A percentile compares a stretch with the other conserved stretches of the same genome.
Conservation (phyloP, 2,329 filamentous ascomycete species). For the Biscogniauxia marginata region DNA sequence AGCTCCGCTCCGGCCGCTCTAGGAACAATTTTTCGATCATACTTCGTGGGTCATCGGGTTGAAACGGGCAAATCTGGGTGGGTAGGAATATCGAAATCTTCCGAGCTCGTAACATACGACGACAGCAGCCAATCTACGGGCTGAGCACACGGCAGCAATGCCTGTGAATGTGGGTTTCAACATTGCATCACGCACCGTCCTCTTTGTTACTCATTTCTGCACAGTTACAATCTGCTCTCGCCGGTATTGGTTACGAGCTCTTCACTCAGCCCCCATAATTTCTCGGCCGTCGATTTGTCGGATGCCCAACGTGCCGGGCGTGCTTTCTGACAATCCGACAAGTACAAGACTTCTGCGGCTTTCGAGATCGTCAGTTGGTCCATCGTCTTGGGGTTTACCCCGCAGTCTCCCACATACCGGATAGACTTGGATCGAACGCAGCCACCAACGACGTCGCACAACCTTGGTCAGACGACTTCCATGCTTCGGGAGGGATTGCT, state of each 20-base stretch:
- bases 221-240: constrained; percentile 6
- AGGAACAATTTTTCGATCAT: constrained; percentile 92
- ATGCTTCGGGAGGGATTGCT: constrained; percentile 5
- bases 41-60: constrained; percentile 40
- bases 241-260: constrained; percentile 8
- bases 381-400: constrained; percentile 17
- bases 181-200: constrained; percentile 7
- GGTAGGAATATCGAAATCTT: constrained; percentile 2
- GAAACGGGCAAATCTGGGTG: constrained; percentile 5
- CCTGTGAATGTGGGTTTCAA: constrained; percentile 9
- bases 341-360: constrained; percentile 7
- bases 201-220: constrained; percentile 6
- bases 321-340: constrained; percentile 11
- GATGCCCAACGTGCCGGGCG: constrained; percentile 8
- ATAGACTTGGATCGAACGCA: constrained; percentile 16
- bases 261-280: constrained; percentile 12
- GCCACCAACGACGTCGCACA: constrained; percentile 20
- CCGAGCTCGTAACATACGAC: background rate
- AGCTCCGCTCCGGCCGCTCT: constrained; percentile 69
- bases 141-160: background rate
- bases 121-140: constrained; percentile 5
- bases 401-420: constrained; percentile 19
- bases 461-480: constrained; percentile 22
- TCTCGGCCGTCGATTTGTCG: constrained; percentile 10
- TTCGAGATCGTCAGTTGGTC: constrained; percentile 19